Base-by-base conservation (phyloP, 2,329 filamentous ascomycete species). In the Eurotiales sp. region DNA sequence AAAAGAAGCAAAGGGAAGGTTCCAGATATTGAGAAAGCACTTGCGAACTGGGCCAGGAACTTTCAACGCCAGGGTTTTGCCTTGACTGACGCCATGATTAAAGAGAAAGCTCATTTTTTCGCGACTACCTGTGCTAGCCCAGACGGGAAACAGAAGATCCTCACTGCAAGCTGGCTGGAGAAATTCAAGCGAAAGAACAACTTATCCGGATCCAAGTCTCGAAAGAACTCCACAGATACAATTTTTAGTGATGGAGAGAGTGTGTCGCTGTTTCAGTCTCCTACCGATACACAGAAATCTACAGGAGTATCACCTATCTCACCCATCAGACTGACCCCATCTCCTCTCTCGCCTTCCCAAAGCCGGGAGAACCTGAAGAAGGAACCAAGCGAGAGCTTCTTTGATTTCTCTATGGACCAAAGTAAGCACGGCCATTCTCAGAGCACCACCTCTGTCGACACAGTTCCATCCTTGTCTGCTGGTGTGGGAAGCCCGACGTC, bases 141-240 rank as follows among this genome's bases (percentile, higher is more conserved):
- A 3, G 89, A 95, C 49, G 83, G 79, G 56, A 82, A 88, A 45
- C 70, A 86, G 51, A 88, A 86, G 61, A 81, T 81, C 44, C 81
- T 89, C 58, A 93, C 82, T 59, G 76, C 82, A 25, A 84, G 78
- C 59, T 96, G 92, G 91, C 78, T 97, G 29, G 90, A 96, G 64
- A 95, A 93, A 66, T 97, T 97, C 77, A 96, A 96, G 75, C 83
- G 90, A 65, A 96, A 92, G 73, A 86, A 95, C 66, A 84, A 80
- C 56, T 64, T 86, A 10, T 68, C 76, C 58, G 76, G 78, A 32
- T 72, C 77, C 10, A 78, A 77, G 59, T 75, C 75, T 40, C 70
- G 80, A 41, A 83, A 82, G 64, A 70, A 72, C 25, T 82, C 80
- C 6, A 54, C 64, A 25, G 65, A 65, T 47, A 54, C 61, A 6